Percentiles rank a stretch among this genome's conserved stretches.
phyloP scores from a whole-genome alignment of 2,329 filamentous ascomycete genomes.

The Ustulina deusta region DNA sequence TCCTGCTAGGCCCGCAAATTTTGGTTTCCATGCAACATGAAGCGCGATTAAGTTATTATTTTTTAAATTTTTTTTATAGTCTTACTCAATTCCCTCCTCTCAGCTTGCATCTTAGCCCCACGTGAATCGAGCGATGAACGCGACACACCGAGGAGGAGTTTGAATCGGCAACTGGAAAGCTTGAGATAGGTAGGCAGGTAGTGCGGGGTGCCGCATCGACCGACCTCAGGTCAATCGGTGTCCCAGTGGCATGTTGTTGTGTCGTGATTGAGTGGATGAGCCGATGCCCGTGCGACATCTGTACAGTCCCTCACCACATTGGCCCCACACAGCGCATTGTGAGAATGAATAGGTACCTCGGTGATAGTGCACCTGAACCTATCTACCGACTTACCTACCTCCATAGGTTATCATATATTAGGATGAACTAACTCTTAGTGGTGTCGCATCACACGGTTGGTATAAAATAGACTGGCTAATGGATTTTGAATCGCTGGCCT shows the following conservation, averaged over 20 bases:
- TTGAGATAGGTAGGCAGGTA: background rate
- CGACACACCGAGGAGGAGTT: background rate
- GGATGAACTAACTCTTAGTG: too few relatives aligned
- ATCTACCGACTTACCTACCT: too few relatives aligned
- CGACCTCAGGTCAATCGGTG: constrained; percentile 11
- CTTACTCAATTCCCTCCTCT: background rate
- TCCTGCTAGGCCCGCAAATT: constrained; percentile 8
- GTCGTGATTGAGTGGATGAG: constrained; percentile 29
- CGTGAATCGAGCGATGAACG: background rate
- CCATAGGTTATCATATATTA: too few relatives aligned
- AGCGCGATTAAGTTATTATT: background rate
- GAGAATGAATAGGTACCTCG: background rate
- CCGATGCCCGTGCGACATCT: constrained; percentile 20
- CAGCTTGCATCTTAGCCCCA: background rate
- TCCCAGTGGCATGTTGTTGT: constrained; percentile 34
- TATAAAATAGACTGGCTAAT: background rate
- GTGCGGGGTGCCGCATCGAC: constrained; percentile 21
- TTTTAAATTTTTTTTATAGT: background rate
- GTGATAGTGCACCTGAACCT: too few relatives aligned
- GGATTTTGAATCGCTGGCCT: background rate
- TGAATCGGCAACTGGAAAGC: background rate
- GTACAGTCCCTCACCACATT: constrained; percentile 16
- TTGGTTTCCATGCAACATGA: background rate
- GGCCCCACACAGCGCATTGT: background rate
- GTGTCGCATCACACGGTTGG: background rate